These are phyloP conservation scores for Blastobotrys aristatus DNA, from an alignment of 1,139 yeast species.

Conservation along the genomic window DNA sequence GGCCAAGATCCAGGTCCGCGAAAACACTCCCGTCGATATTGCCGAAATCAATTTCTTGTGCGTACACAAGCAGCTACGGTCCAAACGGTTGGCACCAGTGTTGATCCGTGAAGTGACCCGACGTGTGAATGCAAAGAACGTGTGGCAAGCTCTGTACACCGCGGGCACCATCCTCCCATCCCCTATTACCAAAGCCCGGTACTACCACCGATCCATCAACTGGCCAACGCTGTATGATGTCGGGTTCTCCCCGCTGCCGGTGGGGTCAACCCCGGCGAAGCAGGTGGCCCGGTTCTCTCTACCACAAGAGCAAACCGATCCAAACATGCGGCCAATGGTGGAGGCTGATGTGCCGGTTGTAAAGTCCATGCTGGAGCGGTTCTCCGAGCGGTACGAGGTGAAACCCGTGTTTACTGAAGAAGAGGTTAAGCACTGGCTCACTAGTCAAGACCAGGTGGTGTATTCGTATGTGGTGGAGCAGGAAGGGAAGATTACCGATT, in stretches of 20 bases:
- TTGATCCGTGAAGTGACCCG: conserved; percentile 91
- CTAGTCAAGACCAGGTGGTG: conserved; percentile 47
- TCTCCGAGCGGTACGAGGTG: conserved; percentile 66
- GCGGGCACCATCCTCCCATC: conserved; percentile 90
- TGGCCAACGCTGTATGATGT: conserved; percentile 89
- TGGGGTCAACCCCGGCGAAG: conserved; percentile 66
- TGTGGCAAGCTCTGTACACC: conserved; percentile 96
- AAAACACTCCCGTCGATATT: conserved; percentile 47
- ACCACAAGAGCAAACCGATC: conserved; percentile 50
- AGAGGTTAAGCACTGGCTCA: conserved; percentile 82
- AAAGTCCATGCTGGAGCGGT: conserved; percentile 50
- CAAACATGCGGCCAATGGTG: conserved; percentile 63
- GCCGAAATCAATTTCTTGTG: conserved; percentile 93
- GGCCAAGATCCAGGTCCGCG: conserved; percentile 58
- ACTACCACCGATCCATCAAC: conserved; percentile 89
- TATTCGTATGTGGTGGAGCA: conserved; percentile 70
- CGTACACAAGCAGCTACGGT: conserved; percentile 86
- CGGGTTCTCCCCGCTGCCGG: conserved; percentile 75
- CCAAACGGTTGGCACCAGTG: conserved; percentile 93
- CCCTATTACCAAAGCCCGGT: conserved; percentile 86
- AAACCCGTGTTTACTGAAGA: conserved; percentile 62
- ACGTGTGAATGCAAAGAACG: conserved; percentile 73
- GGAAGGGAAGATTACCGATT: conserved; percentile 69
- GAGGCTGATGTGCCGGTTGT: conserved; percentile 62
- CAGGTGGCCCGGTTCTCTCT: conserved; percentile 79